phyloP scores from a whole-genome alignment of 352 stramenopile species.

The Globisporangium apiculatum region DNA sequence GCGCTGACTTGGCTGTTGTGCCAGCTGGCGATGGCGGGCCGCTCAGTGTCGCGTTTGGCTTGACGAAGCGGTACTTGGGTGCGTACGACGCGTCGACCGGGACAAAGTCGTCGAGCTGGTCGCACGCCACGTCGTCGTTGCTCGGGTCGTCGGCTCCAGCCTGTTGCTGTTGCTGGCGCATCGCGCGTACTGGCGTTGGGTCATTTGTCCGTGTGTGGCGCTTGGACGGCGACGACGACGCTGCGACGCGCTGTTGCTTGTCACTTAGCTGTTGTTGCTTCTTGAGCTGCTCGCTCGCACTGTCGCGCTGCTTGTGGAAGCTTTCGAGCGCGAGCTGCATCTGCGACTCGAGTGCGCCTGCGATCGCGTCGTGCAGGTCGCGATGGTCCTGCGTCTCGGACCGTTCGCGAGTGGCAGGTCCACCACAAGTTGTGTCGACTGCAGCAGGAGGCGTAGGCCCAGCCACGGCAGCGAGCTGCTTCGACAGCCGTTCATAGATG shows the following conservation, averaged over 20 bases:
- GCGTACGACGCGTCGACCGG: constrained; percentile 36
- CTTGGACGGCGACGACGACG: constrained; percentile 5
- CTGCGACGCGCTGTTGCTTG: not conserved
- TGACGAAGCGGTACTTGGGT: constrained; percentile 34
- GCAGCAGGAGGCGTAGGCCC: not conserved
- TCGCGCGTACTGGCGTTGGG: too few relatives aligned
- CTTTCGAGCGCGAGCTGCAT: constrained; percentile 30
- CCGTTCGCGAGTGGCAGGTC: not conserved
- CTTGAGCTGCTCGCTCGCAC: constrained; percentile 8
- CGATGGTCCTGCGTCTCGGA: constrained; percentile 12
- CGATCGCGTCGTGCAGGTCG: constrained; percentile 46
- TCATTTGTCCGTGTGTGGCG: not conserved
- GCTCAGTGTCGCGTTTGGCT: constrained; percentile 7
- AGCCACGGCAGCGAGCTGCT: constrained; percentile 20
- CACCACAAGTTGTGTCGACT: not conserved
- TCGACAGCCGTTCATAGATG: constrained; percentile 45
- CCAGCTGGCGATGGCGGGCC: constrained; percentile 9
- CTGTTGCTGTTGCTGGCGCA: not conserved
- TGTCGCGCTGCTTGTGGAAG: constrained; percentile 17
- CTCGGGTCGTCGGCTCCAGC: not conserved
- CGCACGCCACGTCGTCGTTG: constrained; percentile 27
- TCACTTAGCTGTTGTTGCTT: not conserved
- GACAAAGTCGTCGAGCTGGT: constrained; percentile 43
- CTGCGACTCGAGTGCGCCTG: constrained; percentile 35
- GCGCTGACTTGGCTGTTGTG: constrained; percentile 1